Evolutionary conservation across 164 flowering plant species (phyloP), one percentile per base, ranked within the genome.

Genomic region (Umbilicus rupestris): DNA sequence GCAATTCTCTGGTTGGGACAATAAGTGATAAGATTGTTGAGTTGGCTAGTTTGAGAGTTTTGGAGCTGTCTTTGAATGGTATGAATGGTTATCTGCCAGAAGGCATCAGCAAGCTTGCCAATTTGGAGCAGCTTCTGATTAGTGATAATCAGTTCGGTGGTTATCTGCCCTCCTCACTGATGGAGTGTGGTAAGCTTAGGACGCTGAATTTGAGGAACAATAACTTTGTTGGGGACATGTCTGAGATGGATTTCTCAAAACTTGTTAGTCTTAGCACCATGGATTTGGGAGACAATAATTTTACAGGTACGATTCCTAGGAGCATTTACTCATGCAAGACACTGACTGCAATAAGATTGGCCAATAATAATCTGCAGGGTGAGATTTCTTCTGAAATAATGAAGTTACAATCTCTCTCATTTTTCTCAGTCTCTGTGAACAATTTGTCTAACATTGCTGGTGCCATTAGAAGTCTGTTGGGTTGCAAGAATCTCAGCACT

Each of bases 221-320:
- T 67, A 7, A 6, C 0, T 68, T 84, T 59, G 49, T 15, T 30
- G 84, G 86, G 22, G 70, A 78, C 19, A 70, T 81, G 65, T 77
- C 86, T 1, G 41, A 7, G 19, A 69, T 82, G 35, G 49, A 84
- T 64, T 84, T 82, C 76, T 81, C 86, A 37, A 70, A 57, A 0
- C 71, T 84, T 45, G 60, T 15, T 19, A 63, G 55, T 22, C 86
- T 84, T 7, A 68, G 62, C n/a, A 71, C 68, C 20, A 73, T 84
- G 33, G 88, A 82, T 70, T 81, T 84, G 0, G 85, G 89, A 2
- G 78, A 83, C 77, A 85, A 85, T 65, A 67, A 69, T 64, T 78
- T 85, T 62, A 66, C 70, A 0, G 90, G 90, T 39, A 69, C 16
- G 9, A 45, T 86, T 19, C 90, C 90, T 1, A 2, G 8, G 22